Evolutionary conservation across 1,284 basidiomycete genomes (phyloP), one percentile per base, ranked within the genome.

Genomic region (Rhodotorula sp.): DNA sequence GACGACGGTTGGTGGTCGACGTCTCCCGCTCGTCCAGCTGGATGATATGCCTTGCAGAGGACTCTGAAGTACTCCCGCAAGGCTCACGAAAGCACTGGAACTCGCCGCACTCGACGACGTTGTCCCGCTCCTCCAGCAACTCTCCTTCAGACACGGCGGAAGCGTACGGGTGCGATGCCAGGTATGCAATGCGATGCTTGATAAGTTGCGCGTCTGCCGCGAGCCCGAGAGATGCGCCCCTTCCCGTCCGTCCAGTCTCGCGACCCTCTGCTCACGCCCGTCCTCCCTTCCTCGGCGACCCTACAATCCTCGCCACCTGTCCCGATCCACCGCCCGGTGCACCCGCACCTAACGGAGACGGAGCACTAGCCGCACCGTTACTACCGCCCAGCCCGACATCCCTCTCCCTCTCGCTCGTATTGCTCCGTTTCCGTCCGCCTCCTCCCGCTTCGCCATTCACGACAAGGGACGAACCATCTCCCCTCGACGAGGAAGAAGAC

Each of bases 341-440:
- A 17, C 54, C 17, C 36, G 24, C 24, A 56, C 54, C 34, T n/a
- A 13, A 19, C 22, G n/a, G 36, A 27, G 39, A 44, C 39, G 39
- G 39, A n/a, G 55, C 55, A 19, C 32, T n/a, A n/a, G 48, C 55
- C 27, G n/a, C 36, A 39, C 36, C 36, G 32, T 10, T 32, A 17
- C 39, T 44, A 17, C 20, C 27, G 0, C 27, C 36, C 53, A 55
- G 27, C 57, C 61, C 61, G 17, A 63, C 30, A 7, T 48, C 68
- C 8, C 60, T 24, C 57, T 70, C 68, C 64, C 68, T 17, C 53
- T 67, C 68, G 22, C 60, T 66, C 46, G 68, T 70, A 20, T 66
- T 70, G 65, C 68, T 70, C 48, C 68, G 27, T 29, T 66, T 67
- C 61, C 68, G 17, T 19, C 61, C 47, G 7, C 67, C 62, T 46